These are phyloP conservation scores for Cucumis variabilis DNA, from an alignment of 331 rosid genomes.

Conservation along the genomic window DNA sequence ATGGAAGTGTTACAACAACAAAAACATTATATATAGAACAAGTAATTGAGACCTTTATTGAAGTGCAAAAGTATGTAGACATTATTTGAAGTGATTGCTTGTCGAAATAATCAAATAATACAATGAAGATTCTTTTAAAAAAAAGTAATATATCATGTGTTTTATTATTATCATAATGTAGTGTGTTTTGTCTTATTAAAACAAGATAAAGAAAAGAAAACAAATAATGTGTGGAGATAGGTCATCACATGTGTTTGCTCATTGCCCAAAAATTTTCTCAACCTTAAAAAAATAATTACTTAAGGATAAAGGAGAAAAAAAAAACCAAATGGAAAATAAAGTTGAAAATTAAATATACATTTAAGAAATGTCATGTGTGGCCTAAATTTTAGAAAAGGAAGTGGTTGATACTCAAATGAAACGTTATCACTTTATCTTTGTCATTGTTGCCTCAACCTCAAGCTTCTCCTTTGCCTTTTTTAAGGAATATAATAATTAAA, in stretches of 20 bases:
- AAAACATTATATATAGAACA: no score
- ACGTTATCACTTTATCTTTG: conserved; percentile 1
- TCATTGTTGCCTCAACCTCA: conserved; percentile 8
- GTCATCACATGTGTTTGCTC: neutral
- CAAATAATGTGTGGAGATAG: neutral
- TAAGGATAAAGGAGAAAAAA: neutral
- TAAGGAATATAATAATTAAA: neutral
- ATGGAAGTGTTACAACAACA: no score
- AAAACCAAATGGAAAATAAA: neutral
- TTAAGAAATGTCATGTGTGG: neutral
- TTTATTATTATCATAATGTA: neutral
- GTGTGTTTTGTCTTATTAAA: neutral
- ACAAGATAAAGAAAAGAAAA: neutral
- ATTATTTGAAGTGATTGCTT: neutral
- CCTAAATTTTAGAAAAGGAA: neutral
- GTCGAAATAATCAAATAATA: neutral
- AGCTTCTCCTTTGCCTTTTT: neutral
- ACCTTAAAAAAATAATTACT: neutral
- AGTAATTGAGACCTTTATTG: neutral
- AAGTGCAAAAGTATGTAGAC: neutral
- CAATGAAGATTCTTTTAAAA: neutral
- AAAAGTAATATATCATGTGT: neutral
- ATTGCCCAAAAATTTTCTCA: neutral
- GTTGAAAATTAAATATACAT: neutral
- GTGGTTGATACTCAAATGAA: neutral